A percentile compares a stretch with the other conserved stretches of the same genome.
These are phyloP conservation scores for Dothistroma septosporum DNA, from an alignment of 2,329 filamentous ascomycete genomes.

Conservation along the genomic window DNA sequence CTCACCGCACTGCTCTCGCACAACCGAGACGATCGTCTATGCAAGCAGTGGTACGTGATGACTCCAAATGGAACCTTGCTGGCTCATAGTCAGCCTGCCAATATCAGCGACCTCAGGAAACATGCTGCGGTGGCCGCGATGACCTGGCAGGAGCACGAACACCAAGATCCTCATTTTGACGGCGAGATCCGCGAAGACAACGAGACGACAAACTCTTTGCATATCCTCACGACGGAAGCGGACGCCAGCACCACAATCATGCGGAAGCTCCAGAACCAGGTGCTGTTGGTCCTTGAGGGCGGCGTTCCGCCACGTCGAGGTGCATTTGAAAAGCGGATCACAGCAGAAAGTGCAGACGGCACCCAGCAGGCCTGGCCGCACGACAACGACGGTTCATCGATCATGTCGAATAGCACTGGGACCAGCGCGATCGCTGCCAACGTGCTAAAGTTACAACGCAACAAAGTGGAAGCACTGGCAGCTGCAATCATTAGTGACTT, in stretches of 20 bases:
- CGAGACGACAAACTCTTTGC: slow-evolving; percentile 28
- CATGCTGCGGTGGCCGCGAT: slow-evolving; percentile 48
- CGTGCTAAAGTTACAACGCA: slow-evolving; percentile 47
- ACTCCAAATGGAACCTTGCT: slow-evolving; percentile 50
- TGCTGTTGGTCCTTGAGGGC: slow-evolving; percentile 48
- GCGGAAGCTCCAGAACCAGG: slow-evolving; percentile 43
- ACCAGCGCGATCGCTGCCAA: slow-evolving; percentile 31
- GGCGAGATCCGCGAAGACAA: slow-evolving; percentile 19
- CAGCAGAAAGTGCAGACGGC: slow-evolving; percentile 41
- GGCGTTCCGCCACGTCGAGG: slow-evolving; percentile 42
- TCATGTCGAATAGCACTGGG: slow-evolving; percentile 8
- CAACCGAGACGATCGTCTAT: slow-evolving; percentile 42
- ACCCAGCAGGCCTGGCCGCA: slow-evolving; percentile 26
- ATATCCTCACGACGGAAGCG: slow-evolving; percentile 47
- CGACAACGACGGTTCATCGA: slow-evolving; percentile 8
- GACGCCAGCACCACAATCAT: slow-evolving; percentile 45
- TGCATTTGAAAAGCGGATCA: slow-evolving; percentile 40
- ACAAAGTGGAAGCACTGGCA: slow-evolving; percentile 46
- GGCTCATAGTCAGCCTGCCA: slow-evolving; percentile 47
- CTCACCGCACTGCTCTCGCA: slow-evolving; percentile 42
- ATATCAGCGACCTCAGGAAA: slow-evolving; percentile 48
- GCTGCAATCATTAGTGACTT: slow-evolving; percentile 44
- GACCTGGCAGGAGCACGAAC: slow-evolving; percentile 46
- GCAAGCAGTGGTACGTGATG: slow-evolving; percentile 46
- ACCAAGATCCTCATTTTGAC: slow-evolving; percentile 13